Evolutionary conservation across 225 moss, liverwort and hornwort genomes (phyloP).

Genomic region (Marchantia polymorpha): DNA sequence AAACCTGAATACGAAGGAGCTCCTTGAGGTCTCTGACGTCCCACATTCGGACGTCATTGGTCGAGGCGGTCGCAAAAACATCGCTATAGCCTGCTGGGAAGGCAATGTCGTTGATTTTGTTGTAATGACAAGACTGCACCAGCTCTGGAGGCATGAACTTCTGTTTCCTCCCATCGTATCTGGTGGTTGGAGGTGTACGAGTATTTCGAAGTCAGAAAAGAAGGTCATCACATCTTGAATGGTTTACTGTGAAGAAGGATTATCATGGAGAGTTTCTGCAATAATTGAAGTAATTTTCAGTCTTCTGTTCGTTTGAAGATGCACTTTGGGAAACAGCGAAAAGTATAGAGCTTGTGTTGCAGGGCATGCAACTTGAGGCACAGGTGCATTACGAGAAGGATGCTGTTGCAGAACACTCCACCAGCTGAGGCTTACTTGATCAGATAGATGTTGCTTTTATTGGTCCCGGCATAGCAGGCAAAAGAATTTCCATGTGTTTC

Average conservation of each 20-base stretch:
- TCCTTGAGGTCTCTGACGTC: constrained; percentile 71
- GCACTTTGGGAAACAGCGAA: background rate
- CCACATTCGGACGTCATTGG: constrained; percentile 85
- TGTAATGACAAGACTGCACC: constrained; percentile 82
- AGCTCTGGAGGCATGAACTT: constrained; percentile 55
- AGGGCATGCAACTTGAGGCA: background rate
- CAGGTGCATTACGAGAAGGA: background rate
- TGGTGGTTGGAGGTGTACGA: background rate
- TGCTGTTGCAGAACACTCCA: background rate
- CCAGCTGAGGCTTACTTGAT: constrained; percentile 52
- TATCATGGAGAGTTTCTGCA: background rate
- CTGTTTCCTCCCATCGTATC: constrained; percentile 69
- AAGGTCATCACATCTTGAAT: background rate
- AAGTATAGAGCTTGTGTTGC: background rate
- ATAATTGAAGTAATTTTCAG: background rate
- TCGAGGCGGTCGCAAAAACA: constrained; percentile 77
- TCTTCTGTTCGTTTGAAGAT: background rate
- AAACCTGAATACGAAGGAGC: constrained; percentile 73
- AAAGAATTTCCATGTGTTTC: constrained; percentile 64
- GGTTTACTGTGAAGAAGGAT: background rate
- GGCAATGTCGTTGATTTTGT: constrained; percentile 85
- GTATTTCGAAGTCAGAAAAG: background rate
- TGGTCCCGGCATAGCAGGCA: constrained; percentile 72
- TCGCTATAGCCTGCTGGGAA: constrained; percentile 81
- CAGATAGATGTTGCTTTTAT: constrained; percentile 65